phyloP scores from a whole-genome alignment of 2,329 filamentous ascomycete species.

The Falciphora oryzae region DNA sequence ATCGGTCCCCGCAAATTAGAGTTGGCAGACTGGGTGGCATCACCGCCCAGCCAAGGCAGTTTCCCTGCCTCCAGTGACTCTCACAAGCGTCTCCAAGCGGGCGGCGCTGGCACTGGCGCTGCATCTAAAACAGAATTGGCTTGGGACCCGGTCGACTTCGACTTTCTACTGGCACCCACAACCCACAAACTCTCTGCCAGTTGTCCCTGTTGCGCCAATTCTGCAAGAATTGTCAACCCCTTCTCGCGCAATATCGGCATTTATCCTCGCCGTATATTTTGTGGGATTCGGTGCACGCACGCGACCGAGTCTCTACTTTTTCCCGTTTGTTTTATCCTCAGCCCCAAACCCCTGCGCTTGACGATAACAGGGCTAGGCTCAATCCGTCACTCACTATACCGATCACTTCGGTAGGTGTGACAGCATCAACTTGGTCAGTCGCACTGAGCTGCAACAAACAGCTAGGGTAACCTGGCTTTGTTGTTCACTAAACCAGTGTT shows the following conservation, averaged over 20 bases:
- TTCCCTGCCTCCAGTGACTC: neutral
- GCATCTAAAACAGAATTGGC: neutral
- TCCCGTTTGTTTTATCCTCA: neutral
- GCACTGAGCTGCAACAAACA: neutral
- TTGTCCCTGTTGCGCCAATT: neutral
- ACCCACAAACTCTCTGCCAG: neutral
- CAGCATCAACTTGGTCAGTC: neutral
- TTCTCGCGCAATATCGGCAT: neutral
- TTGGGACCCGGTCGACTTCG: neutral
- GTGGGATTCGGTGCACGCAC: neutral
- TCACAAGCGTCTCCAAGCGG: neutral
- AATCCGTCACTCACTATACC: neutral
- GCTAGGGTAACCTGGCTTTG: neutral
- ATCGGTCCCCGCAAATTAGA: neutral
- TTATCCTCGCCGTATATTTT: neutral
- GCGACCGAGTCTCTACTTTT: neutral
- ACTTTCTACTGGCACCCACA: neutral
- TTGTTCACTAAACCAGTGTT: neutral
- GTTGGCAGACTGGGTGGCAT: neutral
- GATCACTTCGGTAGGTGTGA: neutral
- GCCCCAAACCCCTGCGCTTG: neutral
- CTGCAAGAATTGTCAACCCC: neutral
- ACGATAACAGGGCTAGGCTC: neutral
- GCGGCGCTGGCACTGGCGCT: neutral
- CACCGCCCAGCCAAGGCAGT: neutral